Conservation (phyloP, 768 basidiomycete genomes). For the Clavaria fumosa region DNA sequence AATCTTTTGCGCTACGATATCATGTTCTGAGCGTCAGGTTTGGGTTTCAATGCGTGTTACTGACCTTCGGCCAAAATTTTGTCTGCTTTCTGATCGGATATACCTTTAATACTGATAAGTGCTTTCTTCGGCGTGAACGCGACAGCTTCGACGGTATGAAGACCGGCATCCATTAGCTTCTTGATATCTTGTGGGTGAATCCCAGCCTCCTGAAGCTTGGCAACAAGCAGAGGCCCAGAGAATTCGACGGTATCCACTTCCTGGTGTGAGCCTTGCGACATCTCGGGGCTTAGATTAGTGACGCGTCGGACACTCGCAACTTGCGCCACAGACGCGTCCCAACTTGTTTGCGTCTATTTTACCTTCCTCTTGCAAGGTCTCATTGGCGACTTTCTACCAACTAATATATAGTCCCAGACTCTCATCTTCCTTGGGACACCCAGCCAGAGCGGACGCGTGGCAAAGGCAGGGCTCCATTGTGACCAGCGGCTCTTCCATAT, state of each 20-base stretch:
- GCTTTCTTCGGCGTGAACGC: slow-evolving; percentile 95
- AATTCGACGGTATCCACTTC: slow-evolving; percentile 41
- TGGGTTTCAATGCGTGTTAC: slow-evolving; percentile 12
- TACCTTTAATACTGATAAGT: slow-evolving; percentile 84
- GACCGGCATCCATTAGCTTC: slow-evolving; percentile 84
- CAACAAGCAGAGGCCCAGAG: slow-evolving; percentile 72
- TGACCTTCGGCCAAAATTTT: slow-evolving; percentile 86
- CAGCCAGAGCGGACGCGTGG: too few relatives aligned
- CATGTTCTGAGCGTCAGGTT: slow-evolving; percentile 1
- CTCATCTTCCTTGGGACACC: too few relatives aligned
- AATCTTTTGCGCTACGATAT: slow-evolving; percentile 69
- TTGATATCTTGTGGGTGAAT: slow-evolving; percentile 85
- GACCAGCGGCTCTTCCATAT: too few relatives aligned
- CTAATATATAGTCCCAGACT: too few relatives aligned
- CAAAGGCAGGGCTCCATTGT: too few relatives aligned
- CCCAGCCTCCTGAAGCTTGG: slow-evolving; percentile 77
- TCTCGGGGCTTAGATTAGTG: too few relatives aligned
- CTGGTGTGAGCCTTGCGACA: slow-evolving; percentile 27
- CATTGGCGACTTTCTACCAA: too few relatives aligned
- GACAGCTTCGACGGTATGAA: slow-evolving; percentile 88
- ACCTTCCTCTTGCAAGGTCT: too few relatives aligned
- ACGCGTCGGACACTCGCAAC: too few relatives aligned
- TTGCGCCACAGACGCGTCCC: too few relatives aligned
- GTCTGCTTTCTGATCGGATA: slow-evolving; percentile 93
- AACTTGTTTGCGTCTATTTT: too few relatives aligned